Evolutionary conservation across 768 basidiomycete genomes (phyloP), one percentile per base, ranked within the genome.

Genomic region (Termitomyces sp.): DNA sequence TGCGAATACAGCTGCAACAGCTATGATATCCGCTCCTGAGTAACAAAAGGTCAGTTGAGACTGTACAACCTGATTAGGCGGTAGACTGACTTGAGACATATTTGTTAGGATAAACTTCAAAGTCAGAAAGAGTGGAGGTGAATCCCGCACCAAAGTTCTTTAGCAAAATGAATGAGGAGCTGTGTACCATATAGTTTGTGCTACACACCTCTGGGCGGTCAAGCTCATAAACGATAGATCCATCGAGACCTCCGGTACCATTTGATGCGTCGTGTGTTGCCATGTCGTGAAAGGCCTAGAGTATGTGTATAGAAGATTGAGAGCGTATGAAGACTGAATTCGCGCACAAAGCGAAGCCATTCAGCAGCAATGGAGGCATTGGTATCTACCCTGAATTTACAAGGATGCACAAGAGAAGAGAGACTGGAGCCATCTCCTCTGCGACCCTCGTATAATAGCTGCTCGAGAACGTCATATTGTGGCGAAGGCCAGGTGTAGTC

Each of bases 81-180:
- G 35, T n/a, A 16, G 37, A 70, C 75, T 47, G 52, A 78, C 80
- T 68, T 27, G 76, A 77, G 19, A 79, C 64, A 49, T 74, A 71
- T 70, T 74, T 74, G 52, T 74, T 79, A 8, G 75, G 72, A 49
- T 72, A 76, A 6, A 65, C 62, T 54, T 69, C 67, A 52, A 79
- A 77, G 62, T 79, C 77, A 32, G 67, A 67, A 21, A 75, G 58
- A 5, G 77, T 76, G 57, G 73, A 68, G 45, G 69, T 75, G 61
- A 80, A 77, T 52, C 78, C 80, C 37, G 68, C 65, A 37, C 79
- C 78, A 57, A 76, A 73, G 63, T 80, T 81, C 79, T 80, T 58
- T 51, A 9, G 25, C 46, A 48, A 39, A 32, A 14, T 43, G 28
- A 41, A 48, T 30, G 42, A 43, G 8, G 12, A 28, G 32, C 17